A percentile compares a stretch with the other conserved stretches of the same genome.
phyloP scores from a whole-genome alignment of 768 basidiomycete genomes.

The Guyanaporus albipodus region DNA sequence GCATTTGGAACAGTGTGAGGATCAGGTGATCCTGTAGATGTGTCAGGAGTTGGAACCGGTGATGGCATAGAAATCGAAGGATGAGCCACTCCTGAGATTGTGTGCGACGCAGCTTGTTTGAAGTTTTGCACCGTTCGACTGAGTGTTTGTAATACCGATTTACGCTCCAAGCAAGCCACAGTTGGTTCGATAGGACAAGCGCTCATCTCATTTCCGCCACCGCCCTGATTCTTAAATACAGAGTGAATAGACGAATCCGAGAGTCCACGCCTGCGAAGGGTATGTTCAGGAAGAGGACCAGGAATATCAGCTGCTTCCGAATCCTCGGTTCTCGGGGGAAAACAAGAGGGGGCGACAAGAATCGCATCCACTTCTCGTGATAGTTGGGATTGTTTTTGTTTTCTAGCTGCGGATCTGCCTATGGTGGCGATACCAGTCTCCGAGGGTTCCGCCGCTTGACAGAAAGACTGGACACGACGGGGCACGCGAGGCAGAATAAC shows the following conservation, averaged over 20 bases:
- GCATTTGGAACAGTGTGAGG: slow-evolving; percentile 3
- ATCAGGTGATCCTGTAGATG: slow-evolving; percentile 1
- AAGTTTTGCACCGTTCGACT: slow-evolving; percentile 53
- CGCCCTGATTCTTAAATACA: slow-evolving; percentile 62
- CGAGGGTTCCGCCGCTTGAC: slow-evolving; percentile 20
- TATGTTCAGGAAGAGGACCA: slow-evolving; percentile 58
- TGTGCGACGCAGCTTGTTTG: slow-evolving; percentile 31
- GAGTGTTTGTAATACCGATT: slow-evolving; percentile 51
- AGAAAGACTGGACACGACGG: slow-evolving; percentile 28
- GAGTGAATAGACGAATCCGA: slow-evolving; percentile 93
- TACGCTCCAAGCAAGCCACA: slow-evolving; percentile 37
- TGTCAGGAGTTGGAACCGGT: slow-evolving; percentile 10
- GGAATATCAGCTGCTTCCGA: slow-evolving; percentile 41
- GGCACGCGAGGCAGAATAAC: slow-evolving; percentile 53
- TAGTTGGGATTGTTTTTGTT: slow-evolving; percentile 30
- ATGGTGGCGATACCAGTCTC: slow-evolving; percentile 10
- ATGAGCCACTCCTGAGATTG: slow-evolving; percentile 23
- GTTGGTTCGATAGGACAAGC: neutral
- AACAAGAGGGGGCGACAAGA: slow-evolving; percentile 48
- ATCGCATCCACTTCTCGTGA: slow-evolving; percentile 78
- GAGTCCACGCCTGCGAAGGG: slow-evolving; percentile 72
- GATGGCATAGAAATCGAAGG: slow-evolving; percentile 3
- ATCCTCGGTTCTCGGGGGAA: slow-evolving; percentile 25
- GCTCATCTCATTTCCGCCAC: slow-evolving; percentile 20
- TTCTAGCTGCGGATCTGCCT: slow-evolving; percentile 16